Base-by-base conservation (phyloP, 2,329 filamentous ascomycete species). In the Monilinia fructicola region DNA sequence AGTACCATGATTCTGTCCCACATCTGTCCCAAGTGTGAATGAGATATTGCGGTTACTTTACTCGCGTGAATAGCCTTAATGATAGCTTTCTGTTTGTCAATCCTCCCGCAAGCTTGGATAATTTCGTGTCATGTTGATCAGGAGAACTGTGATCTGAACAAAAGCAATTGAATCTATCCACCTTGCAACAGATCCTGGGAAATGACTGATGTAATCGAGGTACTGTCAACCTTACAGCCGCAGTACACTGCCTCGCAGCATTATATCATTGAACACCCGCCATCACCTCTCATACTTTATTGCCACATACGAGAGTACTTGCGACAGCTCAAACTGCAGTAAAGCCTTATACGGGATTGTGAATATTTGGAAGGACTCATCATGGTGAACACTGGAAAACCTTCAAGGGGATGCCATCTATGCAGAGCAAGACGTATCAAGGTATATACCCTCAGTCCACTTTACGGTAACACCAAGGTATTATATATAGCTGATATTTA, bases 341-440 rank as follows among this genome's bases (percentile, higher is more conserved):
- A 35, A 35, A 35, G 31, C 31, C 31, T 35, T 35, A 35, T 35
- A 35, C 3, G 31, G 31, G 31, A 7, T 35, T 35, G 31, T 5
- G 9, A 35, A 35, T 35, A 35, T 35, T 7, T 35, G 31, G 5
- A 35, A 7, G 31, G 5, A 7, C 31, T 35, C 54, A 26, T 42
- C 54, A 65, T 65, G 53, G 54, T 60, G 23, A 60, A 65, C 21
- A 59, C 54, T 1, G 54, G 63, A 46, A 54, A 65, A 54, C 67
- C 68, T 26, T 69, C 64, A 18, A 56, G n/a, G 53, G 67, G 68
- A 21, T 69, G 67, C 65, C 61, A 60, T 42, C 48, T 59, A 40
- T 69, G 68, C 56, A 65, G 67, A 38, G 50, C 56, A 31, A 54
- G 68, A 38, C 64, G 67, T 26, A 67, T 69, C 28, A 68, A 69